A percentile compares a stretch with the other conserved stretches of the same genome.
Evolutionary conservation across 768 basidiomycete genomes (phyloP).

Genomic region (Chalciporus chontae): DNA sequence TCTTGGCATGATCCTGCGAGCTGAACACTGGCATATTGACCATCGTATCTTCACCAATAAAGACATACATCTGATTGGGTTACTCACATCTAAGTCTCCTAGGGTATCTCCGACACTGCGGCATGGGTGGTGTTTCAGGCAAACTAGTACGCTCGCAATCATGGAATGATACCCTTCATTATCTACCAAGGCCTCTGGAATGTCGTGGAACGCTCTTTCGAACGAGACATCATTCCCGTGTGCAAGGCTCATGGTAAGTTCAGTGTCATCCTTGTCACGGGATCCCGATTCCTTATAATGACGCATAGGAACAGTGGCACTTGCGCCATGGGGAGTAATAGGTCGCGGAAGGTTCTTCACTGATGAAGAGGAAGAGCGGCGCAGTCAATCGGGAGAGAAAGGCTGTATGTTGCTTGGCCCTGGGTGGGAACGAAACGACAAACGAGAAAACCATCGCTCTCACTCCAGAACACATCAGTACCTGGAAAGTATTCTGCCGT

Average conservation of each 20-base stretch:
- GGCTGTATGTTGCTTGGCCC: constrained; percentile 32
- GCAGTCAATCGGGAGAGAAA: constrained; percentile 33
- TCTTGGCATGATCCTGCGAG: no score
- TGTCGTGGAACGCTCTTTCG: constrained; percentile 44
- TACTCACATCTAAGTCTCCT: no score
- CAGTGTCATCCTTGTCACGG: constrained; percentile 5
- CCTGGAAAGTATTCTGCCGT: no score
- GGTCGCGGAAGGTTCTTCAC: constrained; percentile 29
- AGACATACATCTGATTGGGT: no score
- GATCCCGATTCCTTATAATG: no score
- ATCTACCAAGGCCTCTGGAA: constrained; percentile 52
- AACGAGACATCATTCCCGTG: constrained; percentile 50
- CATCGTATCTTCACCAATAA: no score
- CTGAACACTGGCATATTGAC: no score
- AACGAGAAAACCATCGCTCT: constrained; percentile 34
- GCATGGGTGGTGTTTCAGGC: constrained; percentile 49
- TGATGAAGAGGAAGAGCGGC: constrained; percentile 29
- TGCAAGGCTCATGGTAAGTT: constrained; percentile 30
- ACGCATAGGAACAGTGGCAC: constrained; percentile 27
- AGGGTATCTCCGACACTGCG: constrained; percentile 40
- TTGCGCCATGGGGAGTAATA: constrained; percentile 38
- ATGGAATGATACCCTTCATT: constrained; percentile 47
- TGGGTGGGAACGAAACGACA: constrained; percentile 35
- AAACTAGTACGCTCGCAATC: constrained; percentile 48
- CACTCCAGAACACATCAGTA: no score